Conservation (phyloP, 345 rosid species). For the Isatis tinctoria region DNA sequence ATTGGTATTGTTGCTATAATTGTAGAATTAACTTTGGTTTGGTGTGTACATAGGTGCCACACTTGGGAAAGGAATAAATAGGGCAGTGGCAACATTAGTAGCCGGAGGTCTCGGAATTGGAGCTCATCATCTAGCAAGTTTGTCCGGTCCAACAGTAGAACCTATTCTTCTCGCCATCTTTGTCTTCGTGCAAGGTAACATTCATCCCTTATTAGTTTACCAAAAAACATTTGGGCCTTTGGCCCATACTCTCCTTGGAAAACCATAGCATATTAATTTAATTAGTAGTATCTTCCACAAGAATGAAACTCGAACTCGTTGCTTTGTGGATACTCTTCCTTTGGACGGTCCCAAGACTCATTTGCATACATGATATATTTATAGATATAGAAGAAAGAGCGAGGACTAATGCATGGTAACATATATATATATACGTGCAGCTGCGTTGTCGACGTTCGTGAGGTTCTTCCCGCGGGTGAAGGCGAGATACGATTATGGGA, state of each 20-base stretch:
- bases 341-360: neutral
- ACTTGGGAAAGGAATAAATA: slow-evolving; percentile 65
- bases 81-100: slow-evolving; percentile 64
- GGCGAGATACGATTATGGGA: slow-evolving; percentile 61
- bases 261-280: neutral
- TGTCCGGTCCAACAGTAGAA: slow-evolving; percentile 49
- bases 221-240: neutral
- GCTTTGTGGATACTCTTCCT: neutral
- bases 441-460: slow-evolving; percentile 50
- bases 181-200: slow-evolving; percentile 59
- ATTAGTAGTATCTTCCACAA: neutral
- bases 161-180: slow-evolving; percentile 61
- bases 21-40: neutral
- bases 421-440: slow-evolving; percentile 42
- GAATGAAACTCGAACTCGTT: neutral
- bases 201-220: neutral
- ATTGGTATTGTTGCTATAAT: neutral
- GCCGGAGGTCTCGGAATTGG: slow-evolving; percentile 70
- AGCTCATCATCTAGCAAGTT: slow-evolving; percentile 55
- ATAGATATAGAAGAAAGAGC: neutral
- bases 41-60: slow-evolving; percentile 41
- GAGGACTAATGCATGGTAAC: neutral
- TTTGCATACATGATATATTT: neutral
- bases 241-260: neutral
- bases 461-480: slow-evolving; percentile 60